These are phyloP conservation scores for Boletus rubroflammeus DNA, from an alignment of 768 basidiomycete genomes.

Conservation along the genomic window DNA sequence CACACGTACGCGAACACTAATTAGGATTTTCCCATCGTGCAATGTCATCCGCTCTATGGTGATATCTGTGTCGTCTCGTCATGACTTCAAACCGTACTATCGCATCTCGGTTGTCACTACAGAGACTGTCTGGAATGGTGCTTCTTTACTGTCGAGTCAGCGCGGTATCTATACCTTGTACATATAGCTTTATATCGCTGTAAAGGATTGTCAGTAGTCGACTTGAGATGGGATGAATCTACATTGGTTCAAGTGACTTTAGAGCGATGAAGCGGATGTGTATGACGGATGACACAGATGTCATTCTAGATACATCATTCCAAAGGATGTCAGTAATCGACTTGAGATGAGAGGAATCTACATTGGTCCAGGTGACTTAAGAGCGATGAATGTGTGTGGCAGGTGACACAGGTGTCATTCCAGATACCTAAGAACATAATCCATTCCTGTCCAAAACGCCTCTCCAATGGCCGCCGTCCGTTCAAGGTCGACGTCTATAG, in stretches of 20 bases:
- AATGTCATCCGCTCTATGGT: neutral
- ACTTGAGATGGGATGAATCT: neutral
- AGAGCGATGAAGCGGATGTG: neutral
- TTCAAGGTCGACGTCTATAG: slow-evolving; percentile 1
- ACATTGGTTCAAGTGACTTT: neutral
- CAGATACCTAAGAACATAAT: slow-evolving; percentile 11
- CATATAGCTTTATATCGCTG: neutral
- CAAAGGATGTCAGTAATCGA: too few species aligned
- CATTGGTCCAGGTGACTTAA: too few species aligned
- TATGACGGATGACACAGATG: too few species aligned
- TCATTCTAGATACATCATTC: too few species aligned
- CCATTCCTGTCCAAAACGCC: slow-evolving; percentile 12
- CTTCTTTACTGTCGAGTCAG: neutral
- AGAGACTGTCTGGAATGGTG: neutral
- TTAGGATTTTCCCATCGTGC: neutral
- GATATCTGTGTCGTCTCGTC: too few species aligned
- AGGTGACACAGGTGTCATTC: slow-evolving; percentile 3
- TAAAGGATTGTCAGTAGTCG: neutral
- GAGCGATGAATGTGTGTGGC: too few species aligned
- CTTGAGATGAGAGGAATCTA: too few species aligned
- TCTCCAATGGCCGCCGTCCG: slow-evolving; percentile 8
- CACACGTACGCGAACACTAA: neutral
- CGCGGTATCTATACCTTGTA: neutral
- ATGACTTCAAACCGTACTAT: too few species aligned
- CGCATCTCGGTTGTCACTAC: neutral